Evolutionary conservation across 495 filamentous ascomycete species (phyloP).

Genomic region (Penicillium steckii): DNA sequence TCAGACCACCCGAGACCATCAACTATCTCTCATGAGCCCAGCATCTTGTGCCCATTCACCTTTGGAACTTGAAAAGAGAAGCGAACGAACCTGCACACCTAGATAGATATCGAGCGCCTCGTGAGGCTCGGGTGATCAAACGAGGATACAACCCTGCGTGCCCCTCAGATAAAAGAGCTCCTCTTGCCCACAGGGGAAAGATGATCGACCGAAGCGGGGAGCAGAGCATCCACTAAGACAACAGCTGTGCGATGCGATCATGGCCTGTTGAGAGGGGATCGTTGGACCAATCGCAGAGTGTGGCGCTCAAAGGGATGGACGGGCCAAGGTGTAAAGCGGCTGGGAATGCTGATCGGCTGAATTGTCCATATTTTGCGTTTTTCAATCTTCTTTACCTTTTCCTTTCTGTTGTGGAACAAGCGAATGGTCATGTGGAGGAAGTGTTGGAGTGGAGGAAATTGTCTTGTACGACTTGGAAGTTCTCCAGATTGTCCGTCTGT

Average conservation of each 20-base stretch:
- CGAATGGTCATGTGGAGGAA: background rate
- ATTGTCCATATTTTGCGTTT: constrained; percentile 10
- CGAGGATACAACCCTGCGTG: background rate
- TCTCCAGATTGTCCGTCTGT: no score
- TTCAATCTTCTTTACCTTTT: background rate
- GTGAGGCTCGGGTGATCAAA: background rate
- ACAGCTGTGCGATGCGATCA: constrained; percentile 5
- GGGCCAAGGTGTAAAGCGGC: constrained; percentile 9
- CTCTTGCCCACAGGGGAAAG: background rate
- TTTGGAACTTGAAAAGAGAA: background rate
- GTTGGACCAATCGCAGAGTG: constrained; percentile 14
- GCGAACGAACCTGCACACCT: background rate
- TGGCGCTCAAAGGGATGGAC: constrained; percentile 16
- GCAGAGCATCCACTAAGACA: constrained; percentile 2
- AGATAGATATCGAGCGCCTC: background rate
- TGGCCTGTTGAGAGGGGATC: background rate
- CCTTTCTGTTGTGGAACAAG: background rate
- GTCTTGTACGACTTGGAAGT: no score
- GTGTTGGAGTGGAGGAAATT: no score
- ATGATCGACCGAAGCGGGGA: constrained; percentile 9
- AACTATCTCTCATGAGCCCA: background rate
- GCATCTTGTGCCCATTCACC: background rate
- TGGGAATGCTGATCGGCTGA: constrained; percentile 28
- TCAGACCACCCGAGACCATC: background rate
- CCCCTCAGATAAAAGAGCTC: background rate